Evolutionary conservation across 73 alveolate genomes (phyloP), one percentile per base, ranked within the genome.

Genomic region (Uronychia binucleata): DNA sequence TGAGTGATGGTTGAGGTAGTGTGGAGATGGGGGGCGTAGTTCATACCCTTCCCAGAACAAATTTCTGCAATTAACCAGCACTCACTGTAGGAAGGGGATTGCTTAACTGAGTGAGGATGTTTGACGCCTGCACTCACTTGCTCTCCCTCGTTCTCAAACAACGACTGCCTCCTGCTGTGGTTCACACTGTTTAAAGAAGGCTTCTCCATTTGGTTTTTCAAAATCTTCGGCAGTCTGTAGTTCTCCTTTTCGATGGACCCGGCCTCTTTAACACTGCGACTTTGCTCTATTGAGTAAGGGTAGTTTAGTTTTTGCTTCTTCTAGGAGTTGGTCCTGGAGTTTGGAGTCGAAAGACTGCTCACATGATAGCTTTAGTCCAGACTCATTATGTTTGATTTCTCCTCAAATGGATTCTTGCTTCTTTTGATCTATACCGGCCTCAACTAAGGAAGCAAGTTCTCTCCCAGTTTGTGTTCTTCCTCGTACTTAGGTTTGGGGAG

Each of bases 401-500:
- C 67, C 5, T 46, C 67, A 46, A 46, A 46, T 46, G 67, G 67
- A 19, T 46, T 46, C 19, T 46, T 46, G 67, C 19, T 46, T 19
- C 67, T 46, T 46, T 19, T 46, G 67, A 46, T 46, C 5, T 5
- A 46, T 11, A 46, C 67, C 5, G 67, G 67, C 67, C 19, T 46
- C 67, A 46, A 46, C 19, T 46, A 5, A 11, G 67, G 67, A 11
- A 46, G 5, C 67, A 46, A 46, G 5, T 46, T 46, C 19, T 5
- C 67, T 46, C 5, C n/a, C 67, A 46, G 67, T 11, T 19, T 11
- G 19, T 46, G 5, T 19, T 46, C 67, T 11, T 46, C 67, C 19
- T 46, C 67, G 67, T 83, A 83, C 57, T 83, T 75, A 76, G 79
- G 28, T 30, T 76, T 83, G 26, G 90, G 90, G 28, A 83, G 60